Conservation (phyloP, 2,329 filamentous ascomycete genomes). For the Ilyonectria robusta region DNA sequence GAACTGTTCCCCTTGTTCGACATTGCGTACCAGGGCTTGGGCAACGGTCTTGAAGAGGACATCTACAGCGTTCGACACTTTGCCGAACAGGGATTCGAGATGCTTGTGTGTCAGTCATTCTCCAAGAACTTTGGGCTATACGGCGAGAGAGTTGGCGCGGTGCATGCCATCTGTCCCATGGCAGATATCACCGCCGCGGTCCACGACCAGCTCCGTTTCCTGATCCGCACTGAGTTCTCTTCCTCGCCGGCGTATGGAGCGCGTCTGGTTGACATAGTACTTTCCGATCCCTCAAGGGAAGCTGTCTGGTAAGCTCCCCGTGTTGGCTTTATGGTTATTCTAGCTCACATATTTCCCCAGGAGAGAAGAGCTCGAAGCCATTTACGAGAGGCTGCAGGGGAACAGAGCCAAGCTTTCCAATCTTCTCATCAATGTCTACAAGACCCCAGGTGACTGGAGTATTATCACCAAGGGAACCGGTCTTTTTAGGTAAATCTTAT, state of each 20-base stretch:
- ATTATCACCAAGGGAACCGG: slow-evolving; percentile 30
- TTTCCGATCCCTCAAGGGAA: slow-evolving; percentile 21
- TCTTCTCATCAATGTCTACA: slow-evolving; percentile 11
- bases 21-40: slow-evolving; percentile 56
- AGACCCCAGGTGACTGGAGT: slow-evolving; percentile 35
- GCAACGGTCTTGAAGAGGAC: slow-evolving; percentile 51
- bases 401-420: slow-evolving; percentile 18
- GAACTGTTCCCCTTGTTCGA: slow-evolving; percentile 53
- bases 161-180: slow-evolving; percentile 30
- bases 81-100: slow-evolving; percentile 47
- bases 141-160: slow-evolving; percentile 52
- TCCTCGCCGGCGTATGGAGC: slow-evolving; percentile 37
- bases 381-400: slow-evolving; percentile 16
- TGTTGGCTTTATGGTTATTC: neutral
- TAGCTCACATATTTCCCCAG: neutral
- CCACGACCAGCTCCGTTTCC: slow-evolving; percentile 31
- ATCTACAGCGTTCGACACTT: slow-evolving; percentile 47
- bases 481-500: slow-evolving; percentile 25
- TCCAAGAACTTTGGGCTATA: slow-evolving; percentile 58
- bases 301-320: slow-evolving; percentile 23
- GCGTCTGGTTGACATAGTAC: slow-evolving; percentile 30
- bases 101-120: slow-evolving; percentile 54
- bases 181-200: slow-evolving; percentile 18
- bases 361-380: slow-evolving; percentile 22
- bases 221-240: slow-evolving; percentile 35